These are phyloP conservation scores for Solanum lignicaule DNA, from an alignment of 257 asterid species.

Conservation along the genomic window DNA sequence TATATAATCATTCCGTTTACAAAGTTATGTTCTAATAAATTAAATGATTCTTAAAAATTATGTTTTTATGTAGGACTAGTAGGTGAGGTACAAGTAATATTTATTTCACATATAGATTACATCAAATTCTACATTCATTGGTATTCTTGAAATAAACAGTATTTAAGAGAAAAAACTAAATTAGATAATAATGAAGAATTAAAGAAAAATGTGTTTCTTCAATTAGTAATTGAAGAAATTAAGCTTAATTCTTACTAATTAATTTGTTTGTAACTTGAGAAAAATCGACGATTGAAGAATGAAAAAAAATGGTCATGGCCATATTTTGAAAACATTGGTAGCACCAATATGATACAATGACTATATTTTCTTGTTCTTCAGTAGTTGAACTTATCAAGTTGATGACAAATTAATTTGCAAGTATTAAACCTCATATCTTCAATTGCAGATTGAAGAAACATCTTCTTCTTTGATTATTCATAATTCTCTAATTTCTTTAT, in stretches of 20 bases:
- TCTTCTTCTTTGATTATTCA: not conserved
- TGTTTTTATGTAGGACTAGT: not conserved
- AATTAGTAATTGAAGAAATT: not conserved
- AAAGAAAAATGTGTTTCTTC: not conserved
- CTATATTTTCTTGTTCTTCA: not conserved
- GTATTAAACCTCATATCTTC: not conserved
- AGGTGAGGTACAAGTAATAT: conserved; percentile 12
- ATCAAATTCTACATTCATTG: not conserved
- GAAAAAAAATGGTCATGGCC: not conserved
- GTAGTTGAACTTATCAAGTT: no score
- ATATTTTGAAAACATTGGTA: not conserved
- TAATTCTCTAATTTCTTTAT: not conserved
- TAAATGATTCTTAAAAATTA: not conserved
- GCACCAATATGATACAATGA: not conserved
- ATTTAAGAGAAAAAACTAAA: not conserved
- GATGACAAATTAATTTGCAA: not conserved
- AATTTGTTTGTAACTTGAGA: not conserved
- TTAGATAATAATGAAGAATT: not conserved
- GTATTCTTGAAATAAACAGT: conserved; percentile 6
- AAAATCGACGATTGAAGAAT: not conserved
- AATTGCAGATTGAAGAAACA: not conserved
- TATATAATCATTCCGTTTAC: not conserved
- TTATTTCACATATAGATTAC: not conserved
- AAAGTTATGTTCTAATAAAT: not conserved
- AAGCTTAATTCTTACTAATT: no score